phyloP scores from a whole-genome alignment of 345 rosid species.

The Angophora floribunda region DNA sequence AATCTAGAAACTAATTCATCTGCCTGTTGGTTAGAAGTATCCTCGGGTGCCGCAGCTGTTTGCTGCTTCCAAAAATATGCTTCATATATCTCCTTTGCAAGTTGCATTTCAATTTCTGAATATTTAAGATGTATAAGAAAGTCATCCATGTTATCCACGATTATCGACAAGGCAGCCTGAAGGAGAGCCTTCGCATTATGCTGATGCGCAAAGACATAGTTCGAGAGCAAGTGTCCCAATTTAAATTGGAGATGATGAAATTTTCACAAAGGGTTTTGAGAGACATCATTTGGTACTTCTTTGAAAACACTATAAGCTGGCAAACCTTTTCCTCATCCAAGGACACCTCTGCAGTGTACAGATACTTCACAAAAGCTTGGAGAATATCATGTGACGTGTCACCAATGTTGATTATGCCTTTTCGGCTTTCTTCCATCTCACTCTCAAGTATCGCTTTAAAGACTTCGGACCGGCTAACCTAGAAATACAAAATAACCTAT shows the following conservation, averaged over 20 bases:
- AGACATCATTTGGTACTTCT: constrained; percentile 73
- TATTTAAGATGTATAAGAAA: constrained; percentile 52
- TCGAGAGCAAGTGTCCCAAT: constrained; percentile 57
- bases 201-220: constrained; percentile 74
- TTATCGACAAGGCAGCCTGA: constrained; percentile 52
- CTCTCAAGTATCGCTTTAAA: constrained; percentile 84
- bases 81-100: constrained; percentile 69
- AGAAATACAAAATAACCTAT: neutral
- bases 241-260: constrained; percentile 60
- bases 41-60: neutral
- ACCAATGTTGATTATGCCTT: constrained; percentile 62
- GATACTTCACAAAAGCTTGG: constrained; percentile 47
- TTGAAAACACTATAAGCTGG: constrained; percentile 64
- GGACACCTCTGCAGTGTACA: constrained; percentile 68
- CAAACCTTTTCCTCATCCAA: constrained; percentile 70
- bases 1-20: too few species aligned
- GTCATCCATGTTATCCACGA: constrained; percentile 69
- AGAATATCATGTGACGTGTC: constrained; percentile 54
- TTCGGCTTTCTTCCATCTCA: constrained; percentile 76
- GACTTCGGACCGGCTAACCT: constrained; percentile 69
- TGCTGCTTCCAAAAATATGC: constrained; percentile 24
- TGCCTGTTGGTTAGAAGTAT: neutral
- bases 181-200: constrained; percentile 58
- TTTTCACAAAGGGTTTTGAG: constrained; percentile 67
- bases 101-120: constrained; percentile 59